These are phyloP conservation scores for Lactarius quietus DNA, from an alignment of 768 basidiomycete species.

Conservation along the genomic window DNA sequence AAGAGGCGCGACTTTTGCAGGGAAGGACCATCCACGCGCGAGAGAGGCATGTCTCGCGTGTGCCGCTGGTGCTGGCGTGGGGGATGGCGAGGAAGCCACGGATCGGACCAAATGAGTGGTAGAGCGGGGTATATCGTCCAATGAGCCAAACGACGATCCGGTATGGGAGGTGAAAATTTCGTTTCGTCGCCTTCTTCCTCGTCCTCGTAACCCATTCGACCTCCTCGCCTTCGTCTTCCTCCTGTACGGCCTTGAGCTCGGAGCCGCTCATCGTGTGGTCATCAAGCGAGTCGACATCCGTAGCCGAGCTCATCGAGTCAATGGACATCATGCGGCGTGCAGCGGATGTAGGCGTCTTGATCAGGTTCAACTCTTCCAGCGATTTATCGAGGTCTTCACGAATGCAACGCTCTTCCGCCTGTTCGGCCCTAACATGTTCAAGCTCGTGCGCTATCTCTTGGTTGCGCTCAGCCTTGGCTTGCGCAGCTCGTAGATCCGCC, in stretches of 20 bases:
- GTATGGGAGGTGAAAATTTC: slow-evolving; percentile 41
- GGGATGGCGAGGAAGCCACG: slow-evolving; percentile 33
- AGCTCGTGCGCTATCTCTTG: slow-evolving; percentile 26
- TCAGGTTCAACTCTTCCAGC: slow-evolving; percentile 41
- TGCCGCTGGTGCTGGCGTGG: slow-evolving; percentile 29
- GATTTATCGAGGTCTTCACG: slow-evolving; percentile 50
- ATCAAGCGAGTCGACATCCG: slow-evolving; percentile 63
- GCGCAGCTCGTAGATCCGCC: slow-evolving; percentile 39
- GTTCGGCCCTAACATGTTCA: slow-evolving; percentile 31
- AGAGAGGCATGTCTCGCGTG: slow-evolving; percentile 44
- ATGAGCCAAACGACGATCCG: slow-evolving; percentile 31
- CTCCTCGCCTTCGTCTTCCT: slow-evolving; percentile 45
- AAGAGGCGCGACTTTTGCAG: slow-evolving; percentile 23
- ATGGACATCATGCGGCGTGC: slow-evolving; percentile 53
- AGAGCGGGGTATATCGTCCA: slow-evolving; percentile 33
- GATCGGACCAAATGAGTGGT: slow-evolving; percentile 34
- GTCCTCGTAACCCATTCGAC: slow-evolving; percentile 63
- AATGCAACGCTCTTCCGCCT: slow-evolving; percentile 40
- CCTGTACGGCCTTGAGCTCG: slow-evolving; percentile 51
- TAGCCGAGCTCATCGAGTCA: slow-evolving; percentile 61
- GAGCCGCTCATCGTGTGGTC: slow-evolving; percentile 35
- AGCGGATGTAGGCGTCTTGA: slow-evolving; percentile 47
- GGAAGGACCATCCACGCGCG: slow-evolving; percentile 69
- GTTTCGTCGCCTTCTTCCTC: slow-evolving; percentile 70
- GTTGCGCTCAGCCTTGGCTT: slow-evolving; percentile 28